These are phyloP conservation scores for Tulasnella sp. DNA, from an alignment of 768 basidiomycete species.

Conservation along the genomic window DNA sequence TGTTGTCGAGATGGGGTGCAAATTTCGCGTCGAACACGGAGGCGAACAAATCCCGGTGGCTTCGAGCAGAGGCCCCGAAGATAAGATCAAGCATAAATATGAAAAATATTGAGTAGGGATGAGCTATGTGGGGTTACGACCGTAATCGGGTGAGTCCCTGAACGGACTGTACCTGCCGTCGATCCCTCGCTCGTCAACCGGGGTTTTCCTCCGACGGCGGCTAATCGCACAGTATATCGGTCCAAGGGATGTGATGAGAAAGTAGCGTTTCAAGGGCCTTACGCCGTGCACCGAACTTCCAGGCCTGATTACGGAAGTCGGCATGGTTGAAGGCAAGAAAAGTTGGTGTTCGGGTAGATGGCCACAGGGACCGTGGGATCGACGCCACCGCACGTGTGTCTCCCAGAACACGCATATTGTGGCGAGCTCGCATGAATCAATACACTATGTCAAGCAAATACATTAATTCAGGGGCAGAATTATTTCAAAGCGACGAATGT, in stretches of 20 bases:
- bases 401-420: neutral
- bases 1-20: neutral
- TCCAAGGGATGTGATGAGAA: neutral
- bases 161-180: neutral
- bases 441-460: neutral
- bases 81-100: neutral
- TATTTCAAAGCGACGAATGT: neutral
- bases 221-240: neutral
- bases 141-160: neutral
- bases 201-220: neutral
- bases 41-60: conserved; percentile 2
- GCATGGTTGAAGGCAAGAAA: neutral
- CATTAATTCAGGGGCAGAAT: neutral
- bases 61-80: neutral
- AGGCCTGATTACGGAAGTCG: neutral
- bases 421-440: neutral
- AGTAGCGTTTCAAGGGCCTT: neutral
- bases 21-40: neutral
- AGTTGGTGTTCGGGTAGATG: neutral
- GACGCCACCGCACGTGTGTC: neutral
- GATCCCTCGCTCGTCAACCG: neutral
- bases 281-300: no score
- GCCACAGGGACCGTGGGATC: no score
- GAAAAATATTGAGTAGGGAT: neutral
- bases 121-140: neutral